Percentiles rank a stretch among this genome's conserved stretches.
Evolutionary conservation across 2,329 filamentous ascomycete genomes (phyloP).

Genomic region (Chlorencoelia australis): DNA sequence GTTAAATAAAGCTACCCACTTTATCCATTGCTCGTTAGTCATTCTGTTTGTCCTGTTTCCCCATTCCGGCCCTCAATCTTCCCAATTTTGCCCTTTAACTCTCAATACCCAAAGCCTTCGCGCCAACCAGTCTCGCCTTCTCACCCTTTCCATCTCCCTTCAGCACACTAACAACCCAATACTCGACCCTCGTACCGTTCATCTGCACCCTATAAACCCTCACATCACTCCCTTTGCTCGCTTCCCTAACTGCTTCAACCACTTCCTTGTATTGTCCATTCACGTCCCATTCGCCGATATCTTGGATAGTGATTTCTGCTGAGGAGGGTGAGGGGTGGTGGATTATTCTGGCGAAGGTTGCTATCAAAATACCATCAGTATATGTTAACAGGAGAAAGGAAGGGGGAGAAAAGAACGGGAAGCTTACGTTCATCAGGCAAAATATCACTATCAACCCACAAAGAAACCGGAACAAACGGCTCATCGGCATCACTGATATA

Average conservation of each 20-base stretch:
- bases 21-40: too few relatives aligned
- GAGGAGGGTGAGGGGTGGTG: conserved; percentile 42
- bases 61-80: too few relatives aligned
- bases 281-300: conserved; percentile 63
- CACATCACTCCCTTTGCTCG: conserved; percentile 52
- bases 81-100: too few relatives aligned
- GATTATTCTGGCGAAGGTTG: conserved; percentile 60
- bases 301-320: conserved; percentile 53
- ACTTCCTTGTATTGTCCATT: conserved; percentile 59
- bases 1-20: too few relatives aligned
- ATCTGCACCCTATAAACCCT: conserved; percentile 63
- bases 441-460: conserved; percentile 47
- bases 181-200: conserved; percentile 58
- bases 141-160: conserved; percentile 59
- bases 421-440: conserved; percentile 52
- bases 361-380: conserved; percentile 32
- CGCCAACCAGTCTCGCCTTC: conserved; percentile 42
- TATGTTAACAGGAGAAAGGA: background rate
- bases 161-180: conserved; percentile 65
- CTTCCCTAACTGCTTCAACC: conserved; percentile 57
- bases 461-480: conserved; percentile 66
- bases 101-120: conserved; percentile 4
- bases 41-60: too few relatives aligned
- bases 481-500: conserved; percentile 81
- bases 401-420: conserved; percentile 1